Evolutionary conservation across 2,329 filamentous ascomycete genomes (phyloP).

Genomic region (Exophiala aquamarina): DNA sequence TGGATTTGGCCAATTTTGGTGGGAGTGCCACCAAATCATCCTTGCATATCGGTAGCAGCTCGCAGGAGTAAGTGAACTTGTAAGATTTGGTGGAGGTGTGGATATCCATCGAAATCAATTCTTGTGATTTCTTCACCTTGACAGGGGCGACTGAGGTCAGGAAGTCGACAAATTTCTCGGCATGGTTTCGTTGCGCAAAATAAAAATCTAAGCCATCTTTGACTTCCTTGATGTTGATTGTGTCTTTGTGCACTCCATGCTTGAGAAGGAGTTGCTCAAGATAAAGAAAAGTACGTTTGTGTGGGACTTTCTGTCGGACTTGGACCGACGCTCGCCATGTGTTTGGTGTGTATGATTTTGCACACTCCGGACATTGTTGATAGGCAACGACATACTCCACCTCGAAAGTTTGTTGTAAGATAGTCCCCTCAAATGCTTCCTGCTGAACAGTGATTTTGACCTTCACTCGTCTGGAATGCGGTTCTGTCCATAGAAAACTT

Average conservation of each 20-base stretch:
- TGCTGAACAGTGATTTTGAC: conserved; percentile 93
- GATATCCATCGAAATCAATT: conserved; percentile 88
- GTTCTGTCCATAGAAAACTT: conserved; percentile 97
- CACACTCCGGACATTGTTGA: conserved; percentile 93
- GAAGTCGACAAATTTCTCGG: conserved; percentile 90
- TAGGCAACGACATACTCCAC: conserved; percentile 87
- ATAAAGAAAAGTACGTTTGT: conserved; percentile 83
- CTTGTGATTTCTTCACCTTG: conserved; percentile 79
- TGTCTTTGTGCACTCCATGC: conserved; percentile 85
- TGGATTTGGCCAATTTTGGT: conserved; percentile 79
- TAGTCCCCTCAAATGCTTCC: conserved; percentile 64
- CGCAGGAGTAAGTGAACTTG: conserved; percentile 89
- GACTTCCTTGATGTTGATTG: conserved; percentile 97
- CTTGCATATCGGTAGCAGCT: conserved; percentile 93
- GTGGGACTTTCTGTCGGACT: conserved; percentile 92
- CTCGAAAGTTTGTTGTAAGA: conserved; percentile 91
- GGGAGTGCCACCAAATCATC: conserved; percentile 95
- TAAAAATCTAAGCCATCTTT: conserved; percentile 96
- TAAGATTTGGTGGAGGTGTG: conserved; percentile 90
- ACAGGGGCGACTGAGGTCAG: conserved; percentile 78
- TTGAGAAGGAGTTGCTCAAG: conserved; percentile 96
- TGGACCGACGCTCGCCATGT: conserved; percentile 93
- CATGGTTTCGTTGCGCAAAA: conserved; percentile 85
- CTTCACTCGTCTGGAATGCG: conserved; percentile 87
- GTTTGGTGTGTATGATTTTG: conserved; percentile 94